Conservation (phyloP, 345 rosid species). For the Gossypium sturtianum region DNA sequence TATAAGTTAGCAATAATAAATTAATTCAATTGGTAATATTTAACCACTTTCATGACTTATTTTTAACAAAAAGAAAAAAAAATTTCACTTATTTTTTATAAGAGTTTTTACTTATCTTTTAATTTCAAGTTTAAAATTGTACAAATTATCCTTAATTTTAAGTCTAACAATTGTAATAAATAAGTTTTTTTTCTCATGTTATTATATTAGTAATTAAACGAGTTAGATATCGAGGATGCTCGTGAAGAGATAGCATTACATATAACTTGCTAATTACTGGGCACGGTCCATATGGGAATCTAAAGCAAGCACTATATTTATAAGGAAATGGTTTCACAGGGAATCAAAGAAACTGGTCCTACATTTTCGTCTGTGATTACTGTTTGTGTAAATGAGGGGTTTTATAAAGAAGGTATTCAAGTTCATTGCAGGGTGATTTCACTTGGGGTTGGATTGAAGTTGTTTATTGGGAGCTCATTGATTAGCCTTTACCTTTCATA, state of each 20-base stretch:
- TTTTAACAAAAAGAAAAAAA: too few species aligned
- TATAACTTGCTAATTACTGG: conserved; percentile 69
- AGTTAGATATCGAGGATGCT: too few species aligned
- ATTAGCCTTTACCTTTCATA: conserved; percentile 45
- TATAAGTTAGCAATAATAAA: too few species aligned
- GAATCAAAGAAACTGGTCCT: conserved; percentile 55
- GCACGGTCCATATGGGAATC: conserved; percentile 30
- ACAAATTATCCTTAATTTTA: too few species aligned
- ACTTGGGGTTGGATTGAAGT: conserved; percentile 51
- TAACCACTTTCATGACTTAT: too few species aligned
- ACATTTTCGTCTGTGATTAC: conserved; percentile 66
- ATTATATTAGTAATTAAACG: too few species aligned
- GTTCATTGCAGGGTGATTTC: conserved; percentile 61
- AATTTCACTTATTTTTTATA: too few species aligned
- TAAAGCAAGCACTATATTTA: conserved; percentile 31
- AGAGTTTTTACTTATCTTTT: too few species aligned
- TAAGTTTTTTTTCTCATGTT: too few species aligned
- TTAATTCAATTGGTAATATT: too few species aligned
- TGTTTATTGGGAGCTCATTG: conserved; percentile 48
- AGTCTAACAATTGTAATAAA: too few species aligned
- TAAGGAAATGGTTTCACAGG: conserved; percentile 26
- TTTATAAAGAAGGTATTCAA: conserved; percentile 52
- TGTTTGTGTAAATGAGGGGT: conserved; percentile 38
- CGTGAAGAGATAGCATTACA: conserved; percentile 37
- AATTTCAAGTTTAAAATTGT: too few species aligned